Base-by-base conservation (phyloP, 257 asterid genomes). In the Primulina huaijiensis region DNA sequence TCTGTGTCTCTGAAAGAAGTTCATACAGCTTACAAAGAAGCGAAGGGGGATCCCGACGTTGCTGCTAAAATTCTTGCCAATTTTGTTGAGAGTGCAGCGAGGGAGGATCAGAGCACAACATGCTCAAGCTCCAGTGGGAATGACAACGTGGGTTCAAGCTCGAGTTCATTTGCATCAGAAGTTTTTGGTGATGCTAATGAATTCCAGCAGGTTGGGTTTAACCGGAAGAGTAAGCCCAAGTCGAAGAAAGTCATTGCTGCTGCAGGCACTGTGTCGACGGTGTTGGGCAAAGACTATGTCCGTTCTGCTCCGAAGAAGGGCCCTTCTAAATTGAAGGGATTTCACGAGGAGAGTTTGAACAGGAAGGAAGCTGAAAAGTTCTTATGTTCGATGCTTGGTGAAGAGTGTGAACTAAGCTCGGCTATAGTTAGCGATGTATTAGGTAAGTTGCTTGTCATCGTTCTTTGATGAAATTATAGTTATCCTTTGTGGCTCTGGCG, bases 271-370 rank as follows among this genome's bases (percentile, higher is more conserved):
- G 96, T 93, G 34, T 88, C 96, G 5, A 72, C 80, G 0, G 76
- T 93, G 78, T 69, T 90, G 81, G 96, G 96, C 59, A 93, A 89
- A 82, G 96, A 87, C 68, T 93, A 93, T 60, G 89, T 86, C 70
- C 87, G 96, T 78, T 87, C 97, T 25, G 56, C 74, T 11, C 82
- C 89, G 1, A 93, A 82, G 82, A 90, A 78, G 86, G 71, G 74
- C 25, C 71, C 81, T 6, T 73, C 75, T 4, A 85, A 84, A 56
- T 59, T 66, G 67, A 87, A 89, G 58, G 85, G 77, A 1, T 64
- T 64, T 55, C 70, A 52, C 23, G 82, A 70, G 66, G 90, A 76
- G 74, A 70, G 62, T 69, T 80, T 80, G 86, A 82, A 81, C 82
- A 84, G 74, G 67, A 84, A 89, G 68, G 90, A 87, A 58, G 86